phyloP scores from a whole-genome alignment of 176 grass and related monocot genomes.

The Rhynchospora pubera region DNA sequence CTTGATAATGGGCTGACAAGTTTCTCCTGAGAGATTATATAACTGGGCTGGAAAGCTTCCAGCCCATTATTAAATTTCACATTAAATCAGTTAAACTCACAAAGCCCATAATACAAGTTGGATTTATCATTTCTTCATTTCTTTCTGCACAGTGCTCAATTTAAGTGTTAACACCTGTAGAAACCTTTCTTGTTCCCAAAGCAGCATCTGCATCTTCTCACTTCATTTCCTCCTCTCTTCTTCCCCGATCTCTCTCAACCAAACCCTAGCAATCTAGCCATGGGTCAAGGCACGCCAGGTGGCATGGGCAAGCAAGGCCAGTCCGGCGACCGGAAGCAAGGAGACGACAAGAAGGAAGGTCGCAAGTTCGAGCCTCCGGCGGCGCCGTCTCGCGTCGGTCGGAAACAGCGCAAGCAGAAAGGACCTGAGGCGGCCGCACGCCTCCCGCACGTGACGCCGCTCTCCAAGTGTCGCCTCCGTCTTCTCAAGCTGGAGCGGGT shows the following conservation, averaged over 20 bases:
- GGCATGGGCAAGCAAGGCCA: slow-evolving; percentile 38
- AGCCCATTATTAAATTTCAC: neutral
- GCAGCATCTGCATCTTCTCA: slow-evolving; percentile 6
- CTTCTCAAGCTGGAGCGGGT: slow-evolving; percentile 87
- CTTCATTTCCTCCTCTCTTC: slow-evolving; percentile 7
- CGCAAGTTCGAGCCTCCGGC: slow-evolving; percentile 70
- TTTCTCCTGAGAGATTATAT: neutral
- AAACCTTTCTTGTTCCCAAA: slow-evolving; percentile 27
- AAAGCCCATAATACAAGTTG: neutral
- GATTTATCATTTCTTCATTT: neutral
- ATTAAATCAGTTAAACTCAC: no score
- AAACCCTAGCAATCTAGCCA: slow-evolving; percentile 44
- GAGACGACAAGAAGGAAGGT: slow-evolving; percentile 63
- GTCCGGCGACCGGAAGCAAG: slow-evolving; percentile 54
- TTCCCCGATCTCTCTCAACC: neutral
- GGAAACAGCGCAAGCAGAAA: slow-evolving; percentile 76
- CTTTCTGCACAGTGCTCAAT: neutral
- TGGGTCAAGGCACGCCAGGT: slow-evolving; percentile 77
- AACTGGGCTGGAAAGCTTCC: neutral
- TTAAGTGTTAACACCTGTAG: neutral
- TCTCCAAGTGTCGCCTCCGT: slow-evolving; percentile 80
- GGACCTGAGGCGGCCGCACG: slow-evolving; percentile 72
- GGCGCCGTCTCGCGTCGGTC: slow-evolving; percentile 68
- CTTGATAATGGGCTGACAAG: no score
- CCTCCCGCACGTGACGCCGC: slow-evolving; percentile 59